These are phyloP conservation scores for Cyclotella kingstonii DNA, from an alignment of 108 stramenopile genomes.

Conservation along the genomic window DNA sequence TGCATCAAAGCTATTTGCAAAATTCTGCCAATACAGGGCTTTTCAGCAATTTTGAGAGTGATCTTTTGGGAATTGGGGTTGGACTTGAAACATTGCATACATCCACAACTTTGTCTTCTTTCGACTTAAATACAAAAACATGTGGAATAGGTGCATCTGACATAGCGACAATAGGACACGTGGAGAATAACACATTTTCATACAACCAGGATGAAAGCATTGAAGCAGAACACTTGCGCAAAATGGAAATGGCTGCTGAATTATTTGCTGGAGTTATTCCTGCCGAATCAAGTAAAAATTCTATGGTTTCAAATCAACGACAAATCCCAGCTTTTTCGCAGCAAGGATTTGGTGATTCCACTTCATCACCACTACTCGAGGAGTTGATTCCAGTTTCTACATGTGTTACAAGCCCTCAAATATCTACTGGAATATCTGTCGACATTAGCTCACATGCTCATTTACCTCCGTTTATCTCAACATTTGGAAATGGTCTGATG, in stretches of 20 bases:
- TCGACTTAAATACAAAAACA: no score
- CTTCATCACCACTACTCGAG: neutral
- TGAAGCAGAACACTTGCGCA: conserved; percentile 27
- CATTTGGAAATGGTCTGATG: conserved; percentile 23
- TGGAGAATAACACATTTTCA: conserved; percentile 1
- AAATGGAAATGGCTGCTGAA: conserved; percentile 36
- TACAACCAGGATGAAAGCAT: no score
- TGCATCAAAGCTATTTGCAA: no score
- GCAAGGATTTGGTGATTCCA: neutral
- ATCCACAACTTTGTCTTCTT: no score
- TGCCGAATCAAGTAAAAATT: no score
- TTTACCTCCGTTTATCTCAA: neutral
- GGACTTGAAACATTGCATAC: no score
- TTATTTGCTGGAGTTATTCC: conserved; percentile 39
- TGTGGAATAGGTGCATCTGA: no score
- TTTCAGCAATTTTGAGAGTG: no score
- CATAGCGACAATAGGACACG: neutral
- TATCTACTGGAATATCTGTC: neutral
- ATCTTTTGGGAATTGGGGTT: no score
- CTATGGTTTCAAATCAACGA: no score
- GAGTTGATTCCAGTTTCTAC: conserved; percentile 4
- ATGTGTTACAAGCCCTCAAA: conserved; percentile 6
- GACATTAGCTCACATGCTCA: neutral
- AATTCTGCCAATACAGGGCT: no score
- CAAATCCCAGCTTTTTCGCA: neutral